These are phyloP conservation scores for Anethum foeniculum DNA, from an alignment of 140 eudicot genomes.

Conservation along the genomic window DNA sequence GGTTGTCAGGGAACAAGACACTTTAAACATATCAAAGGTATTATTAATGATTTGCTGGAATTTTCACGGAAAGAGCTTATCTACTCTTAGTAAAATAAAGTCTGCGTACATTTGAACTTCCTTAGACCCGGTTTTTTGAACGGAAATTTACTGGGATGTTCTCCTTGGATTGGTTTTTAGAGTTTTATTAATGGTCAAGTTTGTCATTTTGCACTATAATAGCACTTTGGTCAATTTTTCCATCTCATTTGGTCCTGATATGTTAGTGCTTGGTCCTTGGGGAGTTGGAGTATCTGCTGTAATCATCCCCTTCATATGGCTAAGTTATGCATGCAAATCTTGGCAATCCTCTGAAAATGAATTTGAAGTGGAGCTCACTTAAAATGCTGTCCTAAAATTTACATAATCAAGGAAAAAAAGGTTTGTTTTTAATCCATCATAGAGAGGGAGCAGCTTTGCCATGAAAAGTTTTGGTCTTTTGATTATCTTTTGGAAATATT, in stretches of 20 bases:
- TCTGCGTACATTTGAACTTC: too few relatives aligned
- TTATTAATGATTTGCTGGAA: slow-evolving; percentile 13
- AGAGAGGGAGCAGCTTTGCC: slow-evolving; percentile 19
- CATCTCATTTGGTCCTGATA: background rate
- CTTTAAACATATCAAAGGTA: slow-evolving; percentile 8
- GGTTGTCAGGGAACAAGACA: too few relatives aligned
- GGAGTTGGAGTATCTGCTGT: background rate
- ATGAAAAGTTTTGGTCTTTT: slow-evolving; percentile 6
- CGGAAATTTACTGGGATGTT: too few relatives aligned
- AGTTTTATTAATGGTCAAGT: slow-evolving; percentile 25
- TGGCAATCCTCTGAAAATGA: background rate
- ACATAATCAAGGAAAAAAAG: background rate
- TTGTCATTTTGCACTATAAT: slow-evolving; percentile 40
- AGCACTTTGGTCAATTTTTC: slow-evolving; percentile 47
- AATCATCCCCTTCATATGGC: background rate
- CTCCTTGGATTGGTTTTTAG: too few relatives aligned
- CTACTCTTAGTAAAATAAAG: too few relatives aligned
- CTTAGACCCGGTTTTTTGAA: too few relatives aligned
- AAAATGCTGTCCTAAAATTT: background rate
- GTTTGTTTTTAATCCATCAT: background rate
- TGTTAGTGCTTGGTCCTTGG: background rate
- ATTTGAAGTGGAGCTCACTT: background rate
- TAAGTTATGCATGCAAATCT: background rate
- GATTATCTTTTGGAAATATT: slow-evolving; percentile 9
- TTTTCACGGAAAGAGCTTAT: too few relatives aligned